Evolutionary conservation across 805 yeast genomes (phyloP), one percentile per base, ranked within the genome.

Genomic region (Candida ponderosae): DNA sequence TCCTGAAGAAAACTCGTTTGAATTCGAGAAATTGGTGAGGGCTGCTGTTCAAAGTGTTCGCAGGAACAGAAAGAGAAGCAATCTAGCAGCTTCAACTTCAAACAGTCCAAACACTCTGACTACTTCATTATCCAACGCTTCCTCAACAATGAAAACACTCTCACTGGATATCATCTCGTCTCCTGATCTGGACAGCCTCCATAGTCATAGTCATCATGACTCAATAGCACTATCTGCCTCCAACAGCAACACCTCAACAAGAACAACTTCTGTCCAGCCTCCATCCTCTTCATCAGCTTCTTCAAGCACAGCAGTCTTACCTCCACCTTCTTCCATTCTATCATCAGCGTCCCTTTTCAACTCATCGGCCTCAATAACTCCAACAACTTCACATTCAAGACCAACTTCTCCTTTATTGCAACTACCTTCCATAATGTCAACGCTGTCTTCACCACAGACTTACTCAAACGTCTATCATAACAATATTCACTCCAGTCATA

Each of bases 31-130:
- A 56, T 68, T 90, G 27, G 97, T 93, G 0, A 67, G 95, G 28
- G 94, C 96, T 9, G 97, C 96, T 1, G 81, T 90, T 20, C 98
- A 90, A 59, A 81, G 94, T 36, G 97, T 85, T 2, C 66, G 97
- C 43, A 67, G 98, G 46, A 90, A 90, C 57, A 70, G 95, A 41
- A 85, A 81, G 53, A 60, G 95, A 45, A 73, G 76, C 11, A 24
- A 14, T 24, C 14, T 24, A 11, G 6, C 28, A 24, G 14, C 6
- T 24, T 24, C 28, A 24, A 24, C 14, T 6, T 24, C 28, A 24
- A 24, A 24, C 14, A 68, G 47, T 53, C 54, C 20, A 46, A 47
- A 34, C 18, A 39, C 21, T 34, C 29, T 24, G 14, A 6, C 28
- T 13, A 24, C 3, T 6, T 11, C 14, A 13, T 6, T 24, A 24